phyloP scores from a whole-genome alignment of 176 grass and related monocot species.

The Oryza meyeriana region DNA sequence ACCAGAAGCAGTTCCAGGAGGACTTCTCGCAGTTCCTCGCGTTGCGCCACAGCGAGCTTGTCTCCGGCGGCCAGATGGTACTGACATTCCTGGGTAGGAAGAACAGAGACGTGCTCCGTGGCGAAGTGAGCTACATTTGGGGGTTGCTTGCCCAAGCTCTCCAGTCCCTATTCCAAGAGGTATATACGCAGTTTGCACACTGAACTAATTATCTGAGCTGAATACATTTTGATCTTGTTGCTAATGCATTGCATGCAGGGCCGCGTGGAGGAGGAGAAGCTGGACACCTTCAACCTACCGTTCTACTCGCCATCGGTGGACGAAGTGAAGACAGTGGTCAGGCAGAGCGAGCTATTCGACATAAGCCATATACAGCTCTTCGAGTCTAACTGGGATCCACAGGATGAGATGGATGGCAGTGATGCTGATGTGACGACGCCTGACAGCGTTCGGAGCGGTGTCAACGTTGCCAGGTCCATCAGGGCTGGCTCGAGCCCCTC shows the following conservation, averaged over 20 bases:
- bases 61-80: constrained; percentile 6
- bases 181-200: background rate
- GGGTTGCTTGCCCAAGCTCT: constrained; percentile 32
- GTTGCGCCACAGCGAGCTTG: constrained; percentile 20
- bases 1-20: constrained; percentile 29
- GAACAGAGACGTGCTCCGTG: background rate
- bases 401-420: constrained; percentile 33
- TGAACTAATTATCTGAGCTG: background rate
- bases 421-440: too few relatives aligned
- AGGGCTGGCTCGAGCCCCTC: constrained; percentile 37
- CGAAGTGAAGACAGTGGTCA: constrained; percentile 44
- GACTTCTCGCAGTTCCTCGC: constrained; percentile 34
- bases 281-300: constrained; percentile 62
- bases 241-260: constrained; percentile 17
- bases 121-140: background rate
- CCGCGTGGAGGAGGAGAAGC: constrained; percentile 45
- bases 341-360: constrained; percentile 39
- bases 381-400: constrained; percentile 51
- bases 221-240: background rate
- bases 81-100: constrained; percentile 41
- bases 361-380: constrained; percentile 36
- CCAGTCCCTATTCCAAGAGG: constrained; percentile 25
- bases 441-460: constrained; percentile 21
- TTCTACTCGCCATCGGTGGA: constrained; percentile 58
- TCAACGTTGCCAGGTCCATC: constrained; percentile 33